These are phyloP conservation scores for Penicillium turbatum DNA, from an alignment of 495 filamentous ascomycete genomes.

Conservation along the genomic window DNA sequence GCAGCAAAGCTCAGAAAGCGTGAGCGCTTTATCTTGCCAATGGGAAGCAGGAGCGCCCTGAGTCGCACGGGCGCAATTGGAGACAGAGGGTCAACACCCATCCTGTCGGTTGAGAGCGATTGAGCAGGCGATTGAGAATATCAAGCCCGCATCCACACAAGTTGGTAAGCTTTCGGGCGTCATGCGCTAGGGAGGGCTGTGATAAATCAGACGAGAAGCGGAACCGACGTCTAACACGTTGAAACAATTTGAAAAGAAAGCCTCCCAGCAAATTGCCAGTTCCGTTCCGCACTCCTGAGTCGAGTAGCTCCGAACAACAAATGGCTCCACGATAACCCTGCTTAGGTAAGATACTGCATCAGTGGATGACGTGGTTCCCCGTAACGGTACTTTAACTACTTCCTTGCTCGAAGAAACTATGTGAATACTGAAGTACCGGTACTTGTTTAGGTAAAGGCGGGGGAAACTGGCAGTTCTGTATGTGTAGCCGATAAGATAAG, in stretches of 20 bases:
- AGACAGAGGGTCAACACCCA: slow-evolving; percentile 82
- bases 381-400: neutral
- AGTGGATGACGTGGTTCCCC: neutral
- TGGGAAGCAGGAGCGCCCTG: slow-evolving; percentile 74
- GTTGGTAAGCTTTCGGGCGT: slow-evolving; percentile 17
- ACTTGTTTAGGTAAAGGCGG: neutral
- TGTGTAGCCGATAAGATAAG: slow-evolving; percentile 5
- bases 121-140: slow-evolving; percentile 29
- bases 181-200: slow-evolving; percentile 20
- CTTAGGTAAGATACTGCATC: slow-evolving; percentile 1
- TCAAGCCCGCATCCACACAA: slow-evolving; percentile 37
- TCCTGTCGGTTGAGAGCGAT: slow-evolving; percentile 48
- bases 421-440: neutral
- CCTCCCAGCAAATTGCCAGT: neutral
- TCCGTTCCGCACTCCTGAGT: slow-evolving; percentile 4
- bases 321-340: slow-evolving; percentile 1
- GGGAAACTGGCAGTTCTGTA: neutral
- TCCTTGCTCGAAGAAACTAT: neutral
- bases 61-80: slow-evolving; percentile 87
- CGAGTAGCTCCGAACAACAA: slow-evolving; percentile 8
- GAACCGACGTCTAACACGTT: neutral
- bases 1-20: slow-evolving; percentile 76
- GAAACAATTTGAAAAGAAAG: neutral
- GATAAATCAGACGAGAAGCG: neutral
- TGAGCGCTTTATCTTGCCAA: slow-evolving; percentile 77